A percentile compares a stretch with the other conserved stretches of the same genome.
Conservation (phyloP, 2,329 filamentous ascomycete genomes). For the Cryphonectria japonica region DNA sequence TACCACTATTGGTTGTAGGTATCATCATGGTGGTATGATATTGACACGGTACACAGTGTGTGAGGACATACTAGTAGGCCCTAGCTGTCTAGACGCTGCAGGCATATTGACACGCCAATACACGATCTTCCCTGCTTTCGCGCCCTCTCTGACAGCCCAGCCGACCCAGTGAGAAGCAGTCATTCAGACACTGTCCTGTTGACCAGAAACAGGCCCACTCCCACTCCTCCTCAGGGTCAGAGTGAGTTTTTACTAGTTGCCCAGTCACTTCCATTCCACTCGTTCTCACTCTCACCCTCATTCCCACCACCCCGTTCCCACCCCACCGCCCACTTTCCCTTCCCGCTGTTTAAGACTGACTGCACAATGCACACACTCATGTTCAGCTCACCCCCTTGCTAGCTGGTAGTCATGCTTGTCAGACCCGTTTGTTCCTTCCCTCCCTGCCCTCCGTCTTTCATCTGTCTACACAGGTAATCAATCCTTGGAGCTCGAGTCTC, state of each 20-base stretch:
- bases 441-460: neutral
- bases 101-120: neutral
- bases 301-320: neutral
- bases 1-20: neutral
- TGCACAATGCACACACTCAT: neutral
- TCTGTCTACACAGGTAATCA: neutral
- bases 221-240: neutral
- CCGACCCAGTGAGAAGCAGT: neutral
- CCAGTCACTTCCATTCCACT: neutral
- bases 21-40: neutral
- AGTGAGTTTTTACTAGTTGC: neutral
- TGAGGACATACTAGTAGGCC: neutral
- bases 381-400: neutral
- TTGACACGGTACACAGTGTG: neutral
- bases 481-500: neutral
- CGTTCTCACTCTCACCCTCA: neutral
- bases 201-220: neutral
- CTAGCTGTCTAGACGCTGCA: neutral
- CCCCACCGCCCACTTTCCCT: neutral
- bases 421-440: neutral
- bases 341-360: neutral
- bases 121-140: neutral
- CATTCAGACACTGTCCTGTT: neutral
- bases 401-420: neutral
- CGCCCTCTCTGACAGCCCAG: neutral